A percentile compares a stretch with the other conserved stretches of the same genome.
These are phyloP conservation scores for Pulveroboletus sp. DNA, from an alignment of 1,284 basidiomycete genomes.

Conservation along the genomic window DNA sequence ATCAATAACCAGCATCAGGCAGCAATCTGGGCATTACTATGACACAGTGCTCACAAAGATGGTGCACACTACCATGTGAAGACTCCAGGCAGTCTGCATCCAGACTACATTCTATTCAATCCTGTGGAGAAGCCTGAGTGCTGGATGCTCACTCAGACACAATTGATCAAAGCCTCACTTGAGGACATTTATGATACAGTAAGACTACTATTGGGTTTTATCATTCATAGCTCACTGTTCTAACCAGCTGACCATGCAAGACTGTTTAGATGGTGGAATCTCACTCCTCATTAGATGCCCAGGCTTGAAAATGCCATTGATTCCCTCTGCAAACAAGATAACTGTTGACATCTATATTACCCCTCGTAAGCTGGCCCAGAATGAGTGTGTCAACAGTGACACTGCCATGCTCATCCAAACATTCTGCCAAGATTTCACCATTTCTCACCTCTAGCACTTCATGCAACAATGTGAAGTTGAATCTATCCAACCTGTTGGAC, in stretches of 20 bases:
- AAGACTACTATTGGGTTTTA: not conserved
- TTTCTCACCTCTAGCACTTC: not conserved
- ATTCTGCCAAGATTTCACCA: not conserved
- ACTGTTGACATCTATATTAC: not conserved
- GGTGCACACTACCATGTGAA: not conserved
- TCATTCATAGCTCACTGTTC: not conserved
- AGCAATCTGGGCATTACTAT: not conserved
- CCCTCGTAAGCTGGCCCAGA: not conserved
- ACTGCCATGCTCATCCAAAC: not conserved
- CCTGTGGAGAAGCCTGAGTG: not conserved
- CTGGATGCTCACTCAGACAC: not conserved
- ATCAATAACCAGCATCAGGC: not conserved
- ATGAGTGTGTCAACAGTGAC: not conserved
- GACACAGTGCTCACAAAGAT: not conserved
- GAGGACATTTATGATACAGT: slow-evolving; percentile 3
- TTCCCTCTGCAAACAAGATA: not conserved
- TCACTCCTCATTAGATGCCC: not conserved
- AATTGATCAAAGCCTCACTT: not conserved
- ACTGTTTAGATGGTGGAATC: slow-evolving; percentile 5
- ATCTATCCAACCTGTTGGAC: not conserved
- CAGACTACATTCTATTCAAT: not conserved
- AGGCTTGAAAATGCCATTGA: not conserved
- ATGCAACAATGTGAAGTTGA: not conserved
- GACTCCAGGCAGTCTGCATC: not conserved
- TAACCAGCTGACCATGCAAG: slow-evolving; percentile 8